Conservation (phyloP, 176 grass and related monocot species). For the Carex myosuroides region DNA sequence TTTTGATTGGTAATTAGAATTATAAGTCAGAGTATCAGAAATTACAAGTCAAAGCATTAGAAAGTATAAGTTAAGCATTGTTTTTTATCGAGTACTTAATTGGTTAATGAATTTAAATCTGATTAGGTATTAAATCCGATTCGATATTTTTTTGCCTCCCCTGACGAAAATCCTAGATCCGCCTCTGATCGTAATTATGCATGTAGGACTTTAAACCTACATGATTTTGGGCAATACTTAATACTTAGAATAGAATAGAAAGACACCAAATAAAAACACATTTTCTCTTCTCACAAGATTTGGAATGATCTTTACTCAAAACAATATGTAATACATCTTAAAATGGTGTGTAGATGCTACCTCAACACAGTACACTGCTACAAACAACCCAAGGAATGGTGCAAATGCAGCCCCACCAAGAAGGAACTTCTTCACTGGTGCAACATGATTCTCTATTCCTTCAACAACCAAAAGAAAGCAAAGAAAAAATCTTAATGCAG, state of each 20-base stretch:
- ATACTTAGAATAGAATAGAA: not conserved
- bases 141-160: too few relatives aligned
- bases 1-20: too few relatives aligned
- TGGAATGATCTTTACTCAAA: not conserved
- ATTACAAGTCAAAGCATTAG: too few relatives aligned
- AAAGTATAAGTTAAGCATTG: too few relatives aligned
- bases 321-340: not conserved
- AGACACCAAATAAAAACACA: not conserved
- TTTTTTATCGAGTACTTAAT: too few relatives aligned
- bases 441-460: not conserved
- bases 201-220: not conserved
- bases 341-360: slow-evolving; percentile 8
- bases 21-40: too few relatives aligned
- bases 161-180: too few relatives aligned
- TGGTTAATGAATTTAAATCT: too few relatives aligned
- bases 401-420: not conserved
- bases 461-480: not conserved
- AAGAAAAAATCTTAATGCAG: not conserved
- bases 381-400: not conserved
- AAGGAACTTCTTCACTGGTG: not conserved
- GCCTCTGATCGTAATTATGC: not conserved
- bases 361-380: not conserved
- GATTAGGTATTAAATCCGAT: too few relatives aligned
- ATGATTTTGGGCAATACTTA: not conserved
- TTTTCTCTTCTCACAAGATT: not conserved